Conservation (phyloP, 164 flowering plant species). For the Litsea cubeba region DNA sequence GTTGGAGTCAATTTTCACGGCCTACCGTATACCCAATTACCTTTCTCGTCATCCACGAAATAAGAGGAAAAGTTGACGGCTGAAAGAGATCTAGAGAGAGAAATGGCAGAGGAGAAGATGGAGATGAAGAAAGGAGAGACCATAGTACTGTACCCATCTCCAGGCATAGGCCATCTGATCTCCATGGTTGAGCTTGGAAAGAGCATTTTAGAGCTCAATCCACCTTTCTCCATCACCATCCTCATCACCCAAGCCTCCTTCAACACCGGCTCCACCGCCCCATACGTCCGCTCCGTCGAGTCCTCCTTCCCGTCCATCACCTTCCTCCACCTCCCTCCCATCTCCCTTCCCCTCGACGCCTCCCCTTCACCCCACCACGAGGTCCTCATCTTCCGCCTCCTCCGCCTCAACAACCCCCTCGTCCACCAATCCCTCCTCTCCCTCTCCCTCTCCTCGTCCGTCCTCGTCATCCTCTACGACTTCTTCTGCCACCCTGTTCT, state of each 20-base stretch:
- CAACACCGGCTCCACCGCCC: constrained; percentile 14
- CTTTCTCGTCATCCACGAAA: too few species aligned
- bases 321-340: constrained; percentile 30
- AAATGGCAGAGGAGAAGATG: neutral
- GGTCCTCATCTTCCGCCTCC: constrained; percentile 11
- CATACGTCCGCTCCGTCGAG: constrained; percentile 25
- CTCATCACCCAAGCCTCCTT: constrained; percentile 21
- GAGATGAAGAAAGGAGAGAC: neutral
- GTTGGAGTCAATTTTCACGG: too few species aligned
- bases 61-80: too few species aligned
- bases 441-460: constrained; percentile 13
- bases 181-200: constrained; percentile 38
- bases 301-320: constrained; percentile 14
- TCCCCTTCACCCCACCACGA: constrained; percentile 16
- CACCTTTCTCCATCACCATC: constrained; percentile 16
- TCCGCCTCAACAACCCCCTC: constrained; percentile 26
- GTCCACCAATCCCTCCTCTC: constrained; percentile 21
- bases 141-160: constrained; percentile 17
- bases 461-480: constrained; percentile 31
- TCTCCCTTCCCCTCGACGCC: neutral
- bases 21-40: too few species aligned
- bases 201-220: constrained; percentile 12
- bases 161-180: constrained; percentile 32
- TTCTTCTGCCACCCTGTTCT: constrained; percentile 26
- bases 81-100: too few species aligned